Percentiles rank a stretch among this genome's conserved stretches.
These are phyloP conservation scores for Geotrichum histeridarum DNA, from an alignment of 1,139 yeast species.

Conservation along the genomic window DNA sequence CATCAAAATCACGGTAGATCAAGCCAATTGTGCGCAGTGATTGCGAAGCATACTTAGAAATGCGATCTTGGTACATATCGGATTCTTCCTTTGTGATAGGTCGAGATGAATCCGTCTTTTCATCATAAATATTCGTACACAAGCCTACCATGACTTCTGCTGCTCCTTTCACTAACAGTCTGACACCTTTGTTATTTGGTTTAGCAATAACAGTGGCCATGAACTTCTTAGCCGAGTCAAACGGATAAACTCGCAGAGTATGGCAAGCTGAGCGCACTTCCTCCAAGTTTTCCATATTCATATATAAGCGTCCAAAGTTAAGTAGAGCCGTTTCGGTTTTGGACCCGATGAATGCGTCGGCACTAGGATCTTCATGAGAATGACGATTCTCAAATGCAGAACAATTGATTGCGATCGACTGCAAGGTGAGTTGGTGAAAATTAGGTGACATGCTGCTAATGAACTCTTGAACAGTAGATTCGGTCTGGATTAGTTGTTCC, in stretches of 20 bases:
- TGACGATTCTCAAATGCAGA: conserved; percentile 89
- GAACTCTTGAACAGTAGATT: conserved; percentile 35
- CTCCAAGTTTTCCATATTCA: conserved; percentile 45
- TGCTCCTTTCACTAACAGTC: conserved; percentile 84
- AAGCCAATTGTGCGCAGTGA: conserved; percentile 83
- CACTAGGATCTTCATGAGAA: conserved; percentile 28
- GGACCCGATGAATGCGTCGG: conserved; percentile 69
- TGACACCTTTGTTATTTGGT: conserved; percentile 42
- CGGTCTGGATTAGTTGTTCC: no score
- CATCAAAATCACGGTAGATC: conserved; percentile 66
- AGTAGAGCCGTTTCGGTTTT: conserved; percentile 91
- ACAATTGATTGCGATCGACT: conserved; percentile 72
- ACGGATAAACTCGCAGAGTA: conserved; percentile 73
- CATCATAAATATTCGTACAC: conserved; percentile 40
- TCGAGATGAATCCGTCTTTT: conserved; percentile 29
- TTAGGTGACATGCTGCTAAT: conserved; percentile 32
- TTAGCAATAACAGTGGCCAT: conserved; percentile 67
- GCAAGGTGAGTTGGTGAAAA: conserved; percentile 43
- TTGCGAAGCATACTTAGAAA: conserved; percentile 61
- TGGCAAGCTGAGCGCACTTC: conserved; percentile 40
- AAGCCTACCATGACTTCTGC: conserved; percentile 74
- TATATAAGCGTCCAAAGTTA: conserved; percentile 55
- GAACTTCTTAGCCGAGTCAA: conserved; percentile 91
- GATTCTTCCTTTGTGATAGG: conserved; percentile 37
- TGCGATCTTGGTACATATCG: conserved; percentile 41